These are phyloP conservation scores for Globisporangium emineosum DNA, from an alignment of 352 stramenopile genomes.

Conservation along the genomic window DNA sequence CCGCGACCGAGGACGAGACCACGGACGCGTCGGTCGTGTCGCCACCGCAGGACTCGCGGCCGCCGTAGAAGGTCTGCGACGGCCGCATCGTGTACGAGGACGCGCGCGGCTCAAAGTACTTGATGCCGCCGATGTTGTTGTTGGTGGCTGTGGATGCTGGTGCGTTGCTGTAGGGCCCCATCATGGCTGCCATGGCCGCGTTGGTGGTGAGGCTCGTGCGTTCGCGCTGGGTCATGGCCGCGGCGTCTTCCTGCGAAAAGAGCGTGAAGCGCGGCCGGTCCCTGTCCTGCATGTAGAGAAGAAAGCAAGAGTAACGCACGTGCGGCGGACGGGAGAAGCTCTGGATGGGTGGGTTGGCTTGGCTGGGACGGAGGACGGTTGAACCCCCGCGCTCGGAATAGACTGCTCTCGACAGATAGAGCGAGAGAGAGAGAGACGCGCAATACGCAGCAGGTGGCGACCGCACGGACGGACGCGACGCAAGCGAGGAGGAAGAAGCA, in stretches of 20 bases:
- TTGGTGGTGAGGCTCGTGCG: slow-evolving; percentile 33
- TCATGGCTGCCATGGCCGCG: background rate
- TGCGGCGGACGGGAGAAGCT: background rate
- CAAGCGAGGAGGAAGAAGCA: background rate
- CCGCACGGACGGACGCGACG: background rate
- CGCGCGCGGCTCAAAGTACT: slow-evolving; percentile 23
- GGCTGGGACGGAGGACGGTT: background rate
- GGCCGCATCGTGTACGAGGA: slow-evolving; percentile 56
- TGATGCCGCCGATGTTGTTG: slow-evolving; percentile 18
- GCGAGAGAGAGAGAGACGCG: background rate
- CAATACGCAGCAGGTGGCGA: background rate
- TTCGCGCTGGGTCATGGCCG: slow-evolving; percentile 69
- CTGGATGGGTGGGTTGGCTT: background rate
- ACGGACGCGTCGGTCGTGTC: slow-evolving; percentile 56
- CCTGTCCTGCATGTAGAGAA: slow-evolving; percentile 18
- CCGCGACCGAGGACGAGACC: slow-evolving; percentile 53
- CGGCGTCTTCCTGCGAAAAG: slow-evolving; percentile 64
- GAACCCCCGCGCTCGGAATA: background rate
- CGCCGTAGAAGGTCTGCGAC: slow-evolving; percentile 61
- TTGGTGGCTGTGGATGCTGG: background rate
- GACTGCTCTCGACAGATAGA: background rate
- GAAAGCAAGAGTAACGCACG: background rate
- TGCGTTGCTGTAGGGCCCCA: background rate
- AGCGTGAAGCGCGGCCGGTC: slow-evolving; percentile 69
- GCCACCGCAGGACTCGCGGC: slow-evolving; percentile 25